Conservation (phyloP, 2,329 filamentous ascomycete genomes). For the Aspergillus niger region DNA sequence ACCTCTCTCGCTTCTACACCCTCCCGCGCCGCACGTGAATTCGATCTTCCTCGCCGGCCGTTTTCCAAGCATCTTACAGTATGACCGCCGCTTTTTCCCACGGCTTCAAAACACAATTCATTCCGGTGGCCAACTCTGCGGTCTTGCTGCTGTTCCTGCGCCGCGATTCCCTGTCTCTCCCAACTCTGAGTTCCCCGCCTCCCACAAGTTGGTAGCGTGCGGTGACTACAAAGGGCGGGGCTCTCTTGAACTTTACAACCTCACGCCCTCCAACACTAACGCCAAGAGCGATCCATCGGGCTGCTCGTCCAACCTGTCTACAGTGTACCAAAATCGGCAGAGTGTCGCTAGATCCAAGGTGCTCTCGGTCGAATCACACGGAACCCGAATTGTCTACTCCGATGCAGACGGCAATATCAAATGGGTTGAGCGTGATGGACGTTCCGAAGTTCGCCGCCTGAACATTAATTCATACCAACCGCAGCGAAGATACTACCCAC, state of each 20-base stretch:
- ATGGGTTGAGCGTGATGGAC: slow-evolving; percentile 87
- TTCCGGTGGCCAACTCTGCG: slow-evolving; percentile 78
- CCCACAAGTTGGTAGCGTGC: slow-evolving; percentile 72
- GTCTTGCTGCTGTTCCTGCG: slow-evolving; percentile 64
- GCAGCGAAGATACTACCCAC: slow-evolving; percentile 3
- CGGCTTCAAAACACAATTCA: slow-evolving; percentile 75
- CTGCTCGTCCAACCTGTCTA: slow-evolving; percentile 29
- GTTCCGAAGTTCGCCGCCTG: slow-evolving; percentile 55
- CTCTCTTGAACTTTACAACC: slow-evolving; percentile 77
- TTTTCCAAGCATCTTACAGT: slow-evolving; percentile 85
- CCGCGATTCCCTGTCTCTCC: slow-evolving; percentile 53
- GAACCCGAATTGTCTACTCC: slow-evolving; percentile 76
- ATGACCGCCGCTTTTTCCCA: slow-evolving; percentile 84
- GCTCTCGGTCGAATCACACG: slow-evolving; percentile 78
- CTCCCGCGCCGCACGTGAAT: slow-evolving; percentile 65
- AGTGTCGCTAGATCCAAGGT: slow-evolving; percentile 79
- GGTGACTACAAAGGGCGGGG: slow-evolving; percentile 93
- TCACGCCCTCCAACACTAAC: slow-evolving; percentile 35
- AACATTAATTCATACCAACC: slow-evolving; percentile 56
- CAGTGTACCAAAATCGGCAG: slow-evolving; percentile 73
- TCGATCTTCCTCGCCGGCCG: slow-evolving; percentile 88
- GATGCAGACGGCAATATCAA: slow-evolving; percentile 83
- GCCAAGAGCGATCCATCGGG: slow-evolving; percentile 27
- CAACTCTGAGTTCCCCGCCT: slow-evolving; percentile 50
- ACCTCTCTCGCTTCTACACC: slow-evolving; percentile 78